Base-by-base conservation (phyloP, 352 stramenopile species). In the Globisporangium recalcitrans region DNA sequence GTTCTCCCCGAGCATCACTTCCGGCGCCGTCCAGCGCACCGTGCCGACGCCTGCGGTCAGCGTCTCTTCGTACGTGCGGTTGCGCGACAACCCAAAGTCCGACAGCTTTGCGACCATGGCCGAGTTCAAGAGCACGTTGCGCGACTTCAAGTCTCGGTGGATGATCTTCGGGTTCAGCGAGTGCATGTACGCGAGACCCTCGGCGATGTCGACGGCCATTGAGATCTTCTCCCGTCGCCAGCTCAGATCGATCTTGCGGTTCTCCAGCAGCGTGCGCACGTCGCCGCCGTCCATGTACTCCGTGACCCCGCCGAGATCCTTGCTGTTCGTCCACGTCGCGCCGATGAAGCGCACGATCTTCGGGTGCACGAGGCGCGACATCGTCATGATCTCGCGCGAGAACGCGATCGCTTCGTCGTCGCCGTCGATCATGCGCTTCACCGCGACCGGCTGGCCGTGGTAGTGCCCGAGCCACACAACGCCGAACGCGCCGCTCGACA, bases 201-300 rank as follows among this genome's bases (percentile, higher is more conserved):
- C 77, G 52, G 80, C 81, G 44, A 92, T 82, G 69, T 93, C 82
- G 49, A 93, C 85, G 27, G 86, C 86, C 60, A 95, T 95, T 51
- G 70, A 83, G 54, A 93, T 87, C 70, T 93, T 95, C 66, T 92
- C 80, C 58, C 78, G 80, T 60, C 78, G 71, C 84, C 84, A 95
- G 70, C 72, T 87, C 42, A 95, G 58, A 22, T 93, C 80, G 46
- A 93, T 85, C 74, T 90, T 90, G 61, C 65, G 73, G 31, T 86
- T 91, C 72, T 95, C 82, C 9, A 95, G 64, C 57, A 95, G 69
- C 65, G 81, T 90, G 58, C 83, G 84, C 58, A 95, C 80, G 62
- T 93, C 86, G 29, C 84, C 83, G 48, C 86, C 84, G 60, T 92
- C 84, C 82, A 93, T 93, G 70, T 92, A 93, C 71, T 95, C 86